Evolutionary conservation across 208 protist genomes (phyloP), one percentile per base, ranked within the genome.

Genomic region (Leptomonas pyrrhocoris): DNA sequence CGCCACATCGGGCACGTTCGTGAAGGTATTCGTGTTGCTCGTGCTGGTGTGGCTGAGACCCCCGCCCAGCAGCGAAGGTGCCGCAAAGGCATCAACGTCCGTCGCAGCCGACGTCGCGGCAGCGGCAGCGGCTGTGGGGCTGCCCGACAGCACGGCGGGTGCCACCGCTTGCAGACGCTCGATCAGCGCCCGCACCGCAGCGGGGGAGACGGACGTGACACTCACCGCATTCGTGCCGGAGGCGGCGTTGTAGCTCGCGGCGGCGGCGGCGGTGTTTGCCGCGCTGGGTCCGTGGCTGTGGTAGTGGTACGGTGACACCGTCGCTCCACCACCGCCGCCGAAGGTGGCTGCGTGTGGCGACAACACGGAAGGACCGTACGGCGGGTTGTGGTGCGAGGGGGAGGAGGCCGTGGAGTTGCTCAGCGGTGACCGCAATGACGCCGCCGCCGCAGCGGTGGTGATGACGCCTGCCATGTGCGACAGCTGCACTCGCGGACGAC

Each of bases 401-500:
- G 42, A 12, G 55, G 34, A 40, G n/a, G 43, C 5, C 23, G 53
- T 23, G 1, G 54, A n/a, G n/a, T n/a, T 42, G 58, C 34, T 59
- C 36, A 59, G 38, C 19, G 67, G 67, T 3, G 67, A 56, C 3
- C 57, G 21, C 42, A 60, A 56, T 7, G 40, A 59, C 6, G 30
- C 50, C 2, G 34, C 58, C 4, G 42, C 60, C 19, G 50, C 38
- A 13, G 38, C 13, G 38, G 43, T n/a, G 16, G 7, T 19, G 43
- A 3, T 48, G 12, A 27, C 60, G 9, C 51, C 54, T 7, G 53
- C 21, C 12, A 49, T 21, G 43, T 68, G 69, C 8, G 60, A 75
- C 27, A 75, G 51, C 69, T 75, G 69, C 31, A 75, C 61, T 15
- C 61, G 59, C 25, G 69, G 69, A n/a, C 69, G 69, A 12, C 34